A percentile compares a stretch with the other conserved stretches of the same genome.
Evolutionary conservation across 2,329 filamentous ascomycete species (phyloP).

Genomic region (Scedosporium aurantiacum): DNA sequence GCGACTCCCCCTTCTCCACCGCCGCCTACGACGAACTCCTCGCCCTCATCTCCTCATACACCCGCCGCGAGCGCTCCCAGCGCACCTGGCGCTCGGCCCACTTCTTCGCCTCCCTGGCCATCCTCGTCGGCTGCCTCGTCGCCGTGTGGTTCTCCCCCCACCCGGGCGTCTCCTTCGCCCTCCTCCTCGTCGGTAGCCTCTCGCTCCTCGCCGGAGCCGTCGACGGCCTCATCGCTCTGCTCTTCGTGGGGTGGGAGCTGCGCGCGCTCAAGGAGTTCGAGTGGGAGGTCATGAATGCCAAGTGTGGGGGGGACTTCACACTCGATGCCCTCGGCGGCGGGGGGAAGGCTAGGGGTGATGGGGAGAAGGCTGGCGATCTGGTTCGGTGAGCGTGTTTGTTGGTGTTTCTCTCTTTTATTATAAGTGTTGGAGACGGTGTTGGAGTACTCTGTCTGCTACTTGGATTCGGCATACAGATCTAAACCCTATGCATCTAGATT

Average conservation of each 20-base stretch:
- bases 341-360: not conserved
- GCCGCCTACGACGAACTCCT: conserved; percentile 55
- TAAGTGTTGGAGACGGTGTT: too few species aligned
- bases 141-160: conserved; percentile 77
- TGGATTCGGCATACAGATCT: not conserved
- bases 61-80: conserved; percentile 59
- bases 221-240: conserved; percentile 72
- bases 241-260: conserved; percentile 81
- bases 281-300: conserved; percentile 76
- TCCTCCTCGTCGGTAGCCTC: conserved; percentile 71
- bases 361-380: not conserved
- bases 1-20: conserved; percentile 13
- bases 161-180: conserved; percentile 67
- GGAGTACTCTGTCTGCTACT: not conserved
- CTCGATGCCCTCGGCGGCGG: not conserved
- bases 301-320: conserved; percentile 17
- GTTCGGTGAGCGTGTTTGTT: not conserved
- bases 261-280: conserved; percentile 80
- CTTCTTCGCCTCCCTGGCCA: conserved; percentile 55
- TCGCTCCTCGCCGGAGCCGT: conserved; percentile 65
- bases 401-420: too few species aligned
- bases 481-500: not conserved
- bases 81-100: conserved; percentile 60
- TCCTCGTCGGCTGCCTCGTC: conserved; percentile 65
- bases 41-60: conserved; percentile 57